A percentile compares a stretch with the other conserved stretches of the same genome.
These are phyloP conservation scores for Lophiostoma macrostomum DNA, from an alignment of 495 filamentous ascomycete species.

Conservation along the genomic window DNA sequence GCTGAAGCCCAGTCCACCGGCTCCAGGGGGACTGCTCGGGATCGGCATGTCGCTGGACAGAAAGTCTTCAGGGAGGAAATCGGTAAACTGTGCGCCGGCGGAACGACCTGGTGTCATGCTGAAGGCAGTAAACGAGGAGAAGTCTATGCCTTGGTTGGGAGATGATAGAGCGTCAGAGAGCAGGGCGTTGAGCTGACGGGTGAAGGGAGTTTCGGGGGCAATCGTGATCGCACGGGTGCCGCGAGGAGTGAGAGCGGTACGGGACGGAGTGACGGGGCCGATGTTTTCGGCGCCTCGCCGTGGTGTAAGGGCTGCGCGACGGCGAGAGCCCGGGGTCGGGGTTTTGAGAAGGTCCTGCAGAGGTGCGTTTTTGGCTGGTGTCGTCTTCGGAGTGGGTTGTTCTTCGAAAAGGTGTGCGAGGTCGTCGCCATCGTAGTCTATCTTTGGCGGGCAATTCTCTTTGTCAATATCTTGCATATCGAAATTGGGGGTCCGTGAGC, in stretches of 20 bases:
- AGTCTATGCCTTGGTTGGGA: constrained; percentile 36
- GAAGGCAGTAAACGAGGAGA: constrained; percentile 43
- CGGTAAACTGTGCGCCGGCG: constrained; percentile 28
- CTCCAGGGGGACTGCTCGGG: constrained; percentile 54
- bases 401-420: constrained; percentile 33
- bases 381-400: constrained; percentile 16
- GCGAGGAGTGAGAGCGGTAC: constrained; percentile 17
- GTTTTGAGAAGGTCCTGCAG: constrained; percentile 34
- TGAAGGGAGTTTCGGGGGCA: constrained; percentile 51
- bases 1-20: constrained; percentile 16
- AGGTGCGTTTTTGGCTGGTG: constrained; percentile 19
- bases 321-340: constrained; percentile 25
- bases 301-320: constrained; percentile 8
- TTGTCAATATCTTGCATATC: constrained; percentile 43
- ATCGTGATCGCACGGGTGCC: neutral
- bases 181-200: constrained; percentile 57
- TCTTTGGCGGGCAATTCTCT: constrained; percentile 42
- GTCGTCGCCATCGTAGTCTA: constrained; percentile 33
- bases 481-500: neutral
- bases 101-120: constrained; percentile 37
- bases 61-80: constrained; percentile 36
- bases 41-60: constrained; percentile 51
- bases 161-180: constrained; percentile 52
- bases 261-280: constrained; percentile 22
- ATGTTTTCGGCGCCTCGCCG: constrained; percentile 12